These are phyloP conservation scores for Rhizophagus prolifer DNA, from an alignment of 192 early-diverging fungal species.

Conservation along the genomic window DNA sequence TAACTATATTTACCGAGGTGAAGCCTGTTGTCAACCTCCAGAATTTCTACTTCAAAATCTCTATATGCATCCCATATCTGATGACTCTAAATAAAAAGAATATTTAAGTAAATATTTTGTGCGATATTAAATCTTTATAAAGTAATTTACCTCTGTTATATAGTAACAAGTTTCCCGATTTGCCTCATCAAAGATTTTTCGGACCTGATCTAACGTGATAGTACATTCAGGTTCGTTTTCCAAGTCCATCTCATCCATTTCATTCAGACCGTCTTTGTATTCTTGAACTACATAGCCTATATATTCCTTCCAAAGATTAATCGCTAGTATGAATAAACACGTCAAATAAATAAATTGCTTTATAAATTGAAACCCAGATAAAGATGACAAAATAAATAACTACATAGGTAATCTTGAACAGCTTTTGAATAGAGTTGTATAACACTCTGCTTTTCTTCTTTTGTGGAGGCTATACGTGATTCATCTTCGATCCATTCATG, in stretches of 20 bases:
- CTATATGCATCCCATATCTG: conserved; percentile 57
- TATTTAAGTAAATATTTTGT: not conserved
- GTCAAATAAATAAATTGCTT: not conserved
- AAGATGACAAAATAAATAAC: conserved; percentile 7
- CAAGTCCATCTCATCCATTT: not conserved
- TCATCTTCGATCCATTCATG: conserved; percentile 74
- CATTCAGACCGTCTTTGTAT: conserved; percentile 32
- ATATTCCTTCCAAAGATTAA: conserved; percentile 66
- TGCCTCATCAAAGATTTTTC: conserved; percentile 46
- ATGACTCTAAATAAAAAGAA: conserved; percentile 50
- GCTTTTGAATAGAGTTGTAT: conserved; percentile 55
- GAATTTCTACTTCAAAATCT: conserved; percentile 57
- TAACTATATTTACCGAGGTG: not conserved
- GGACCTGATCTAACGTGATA: conserved; percentile 40
- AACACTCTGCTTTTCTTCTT: conserved; percentile 50
- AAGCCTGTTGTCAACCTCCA: conserved; percentile 36
- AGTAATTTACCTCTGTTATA: conserved; percentile 47
- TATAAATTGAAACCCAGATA: not conserved
- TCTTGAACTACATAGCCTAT: conserved; percentile 54
- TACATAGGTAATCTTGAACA: conserved; percentile 72
- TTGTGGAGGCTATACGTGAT: conserved; percentile 40
- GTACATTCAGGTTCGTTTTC: conserved; percentile 34
- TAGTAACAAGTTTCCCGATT: conserved; percentile 51
- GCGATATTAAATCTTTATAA: no score
- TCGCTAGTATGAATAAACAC: conserved; percentile 45